Evolutionary conservation across 1,284 basidiomycete genomes (phyloP).

Genomic region (Ceratobasidium papillatum): DNA sequence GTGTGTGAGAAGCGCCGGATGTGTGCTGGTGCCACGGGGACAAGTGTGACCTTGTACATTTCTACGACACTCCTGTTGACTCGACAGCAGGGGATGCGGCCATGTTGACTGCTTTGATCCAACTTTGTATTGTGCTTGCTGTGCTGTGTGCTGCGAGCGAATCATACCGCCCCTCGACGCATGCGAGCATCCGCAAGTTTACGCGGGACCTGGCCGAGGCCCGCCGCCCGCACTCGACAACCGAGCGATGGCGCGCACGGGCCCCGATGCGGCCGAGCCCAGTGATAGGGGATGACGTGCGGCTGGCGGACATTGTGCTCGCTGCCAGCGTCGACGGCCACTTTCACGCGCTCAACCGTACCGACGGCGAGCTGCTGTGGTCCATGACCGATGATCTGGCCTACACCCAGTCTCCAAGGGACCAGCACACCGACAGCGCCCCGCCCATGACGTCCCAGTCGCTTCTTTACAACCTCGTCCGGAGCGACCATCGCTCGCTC

Average conservation of each 20-base stretch:
- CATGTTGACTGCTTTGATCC: constrained; percentile 34
- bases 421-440: constrained; percentile 50
- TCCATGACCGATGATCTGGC: constrained; percentile 71
- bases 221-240: neutral
- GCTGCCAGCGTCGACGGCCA: constrained; percentile 91
- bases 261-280: constrained; percentile 10
- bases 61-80: neutral
- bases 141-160: constrained; percentile 24
- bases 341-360: constrained; percentile 85
- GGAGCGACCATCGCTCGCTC: constrained; percentile 65
- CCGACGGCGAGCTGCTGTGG: constrained; percentile 79
- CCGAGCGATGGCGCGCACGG: constrained; percentile 12
- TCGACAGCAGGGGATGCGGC: constrained; percentile 27
- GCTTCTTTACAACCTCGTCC: constrained; percentile 66
- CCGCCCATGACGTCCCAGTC: constrained; percentile 56
- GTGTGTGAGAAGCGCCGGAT: constrained; percentile 29
- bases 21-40: constrained; percentile 32
- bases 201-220: constrained; percentile 22
- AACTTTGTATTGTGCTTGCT: constrained; percentile 11
- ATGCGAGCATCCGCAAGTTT: constrained; percentile 29
- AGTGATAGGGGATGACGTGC: constrained; percentile 55
- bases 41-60: neutral
- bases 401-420: constrained; percentile 48
- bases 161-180: constrained; percentile 15
- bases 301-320: constrained; percentile 79